A percentile compares a stretch with the other conserved stretches of the same genome.
Evolutionary conservation across 2,329 filamentous ascomycete species (phyloP).

Genomic region (Nothophoma quercina): DNA sequence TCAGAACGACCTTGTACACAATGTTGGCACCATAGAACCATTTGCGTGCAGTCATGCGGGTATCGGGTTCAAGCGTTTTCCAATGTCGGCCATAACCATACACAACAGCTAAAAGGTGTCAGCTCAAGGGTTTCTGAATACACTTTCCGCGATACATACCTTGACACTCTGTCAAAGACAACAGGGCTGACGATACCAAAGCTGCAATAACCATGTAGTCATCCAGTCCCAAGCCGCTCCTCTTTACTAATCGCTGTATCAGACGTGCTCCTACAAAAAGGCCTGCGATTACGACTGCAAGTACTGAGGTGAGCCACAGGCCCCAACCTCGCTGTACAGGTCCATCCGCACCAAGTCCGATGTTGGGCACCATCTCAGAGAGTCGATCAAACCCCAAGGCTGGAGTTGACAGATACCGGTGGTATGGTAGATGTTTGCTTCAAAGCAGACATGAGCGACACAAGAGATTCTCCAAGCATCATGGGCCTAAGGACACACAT

Average conservation of each 20-base stretch:
- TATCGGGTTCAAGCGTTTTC: conserved; percentile 19
- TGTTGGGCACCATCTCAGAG: conserved; percentile 26
- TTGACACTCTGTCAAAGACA: conserved; percentile 35
- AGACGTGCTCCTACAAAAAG: conserved; percentile 29
- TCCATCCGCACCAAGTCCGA: conserved; percentile 33
- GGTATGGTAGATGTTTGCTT: conserved; percentile 1
- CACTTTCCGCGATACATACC: conserved; percentile 11
- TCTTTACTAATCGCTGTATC: conserved; percentile 25
- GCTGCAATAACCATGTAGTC: conserved; percentile 36
- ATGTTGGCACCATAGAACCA: conserved; percentile 45
- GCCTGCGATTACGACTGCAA: conserved; percentile 27
- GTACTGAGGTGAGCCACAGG: conserved; percentile 32
- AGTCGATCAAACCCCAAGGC: neutral
- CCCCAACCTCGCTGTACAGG: conserved; percentile 31
- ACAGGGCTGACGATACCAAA: conserved; percentile 24
- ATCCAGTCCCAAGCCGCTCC: conserved; percentile 28
- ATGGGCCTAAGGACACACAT: neutral
- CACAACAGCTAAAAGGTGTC: conserved; percentile 26
- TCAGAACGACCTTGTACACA: conserved; percentile 50
- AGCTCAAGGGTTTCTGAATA: neutral
- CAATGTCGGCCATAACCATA: conserved; percentile 32
- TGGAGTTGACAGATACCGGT: neutral
- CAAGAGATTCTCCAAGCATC: neutral
- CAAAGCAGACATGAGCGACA: neutral
- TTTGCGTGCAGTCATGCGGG: conserved; percentile 28